phyloP scores from a whole-genome alignment of 2,329 filamentous ascomycete genomes.

The Sclerotiophoma versabilis region DNA sequence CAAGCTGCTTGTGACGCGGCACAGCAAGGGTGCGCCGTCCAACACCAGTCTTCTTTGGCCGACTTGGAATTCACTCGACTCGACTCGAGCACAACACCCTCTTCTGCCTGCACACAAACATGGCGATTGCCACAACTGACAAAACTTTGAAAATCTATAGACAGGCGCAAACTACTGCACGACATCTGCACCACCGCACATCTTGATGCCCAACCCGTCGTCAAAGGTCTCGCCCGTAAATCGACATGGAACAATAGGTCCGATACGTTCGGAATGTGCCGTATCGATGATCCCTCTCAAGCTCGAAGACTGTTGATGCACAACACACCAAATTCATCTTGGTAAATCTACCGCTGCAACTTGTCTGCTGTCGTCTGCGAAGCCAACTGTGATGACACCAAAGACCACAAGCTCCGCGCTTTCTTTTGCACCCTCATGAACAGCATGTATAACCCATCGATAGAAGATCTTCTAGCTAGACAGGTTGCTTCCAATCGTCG shows the following conservation, averaged over 20 bases:
- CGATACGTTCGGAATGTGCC: background rate
- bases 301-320: too few species aligned
- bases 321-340: too few species aligned
- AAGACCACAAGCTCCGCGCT: too few species aligned
- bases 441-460: too few species aligned
- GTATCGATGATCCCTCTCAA: background rate
- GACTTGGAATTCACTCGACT: too few species aligned
- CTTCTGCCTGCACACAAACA: background rate
- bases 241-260: conserved; percentile 1
- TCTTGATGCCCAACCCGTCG: conserved; percentile 8
- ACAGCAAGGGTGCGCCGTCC: conserved; percentile 6
- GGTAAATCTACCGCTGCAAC: too few species aligned
- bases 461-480: too few species aligned
- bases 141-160: conserved; percentile 5
- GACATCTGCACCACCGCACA: background rate
- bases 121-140: background rate
- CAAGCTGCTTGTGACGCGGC: background rate
- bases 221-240: background rate
- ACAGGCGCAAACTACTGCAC: conserved; percentile 4
- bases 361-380: too few species aligned
- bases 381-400: too few species aligned
- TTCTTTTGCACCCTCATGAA: too few species aligned
- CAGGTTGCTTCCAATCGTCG: too few species aligned
- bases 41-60: too few species aligned
- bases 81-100: conserved; percentile 9